Percentiles rank a stretch among this genome's conserved stretches.
Evolutionary conservation across 306 rosid species (phyloP).

Genomic region (Pachyrhizus erosus): DNA sequence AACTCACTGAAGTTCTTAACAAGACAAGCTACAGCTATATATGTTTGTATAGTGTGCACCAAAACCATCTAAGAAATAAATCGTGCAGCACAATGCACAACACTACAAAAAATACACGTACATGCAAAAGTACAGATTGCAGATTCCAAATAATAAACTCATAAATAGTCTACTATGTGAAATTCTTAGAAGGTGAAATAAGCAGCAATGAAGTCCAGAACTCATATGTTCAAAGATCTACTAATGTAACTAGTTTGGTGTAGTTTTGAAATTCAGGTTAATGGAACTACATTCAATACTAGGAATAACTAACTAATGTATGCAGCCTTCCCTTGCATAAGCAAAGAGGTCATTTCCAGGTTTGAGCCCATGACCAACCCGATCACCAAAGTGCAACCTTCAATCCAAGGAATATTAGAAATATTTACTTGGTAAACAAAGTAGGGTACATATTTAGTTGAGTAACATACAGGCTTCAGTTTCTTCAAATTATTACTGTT

Average conservation of each 20-base stretch:
- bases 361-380: too few relatives aligned
- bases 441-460: background rate
- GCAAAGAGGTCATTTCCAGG: too few relatives aligned
- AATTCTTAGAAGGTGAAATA: background rate
- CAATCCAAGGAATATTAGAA: background rate
- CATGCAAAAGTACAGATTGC: background rate
- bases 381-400: background rate
- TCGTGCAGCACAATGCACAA: background rate
- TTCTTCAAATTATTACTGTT: background rate
- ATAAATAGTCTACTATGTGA: background rate
- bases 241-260: background rate
- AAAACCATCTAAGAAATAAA: conserved; percentile 26
- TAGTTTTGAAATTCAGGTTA: background rate
- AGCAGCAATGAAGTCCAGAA: background rate
- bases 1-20: background rate
- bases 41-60: background rate
- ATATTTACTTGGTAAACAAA: background rate
- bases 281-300: background rate
- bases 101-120: background rate
- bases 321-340: too few relatives aligned
- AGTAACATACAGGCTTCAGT: background rate
- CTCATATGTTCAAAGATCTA: too few relatives aligned
- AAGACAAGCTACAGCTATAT: background rate
- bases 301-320: too few relatives aligned
- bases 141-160: background rate